Conservation (phyloP, 192 early-diverging fungal genomes). For the Phycomyces nitens region DNA sequence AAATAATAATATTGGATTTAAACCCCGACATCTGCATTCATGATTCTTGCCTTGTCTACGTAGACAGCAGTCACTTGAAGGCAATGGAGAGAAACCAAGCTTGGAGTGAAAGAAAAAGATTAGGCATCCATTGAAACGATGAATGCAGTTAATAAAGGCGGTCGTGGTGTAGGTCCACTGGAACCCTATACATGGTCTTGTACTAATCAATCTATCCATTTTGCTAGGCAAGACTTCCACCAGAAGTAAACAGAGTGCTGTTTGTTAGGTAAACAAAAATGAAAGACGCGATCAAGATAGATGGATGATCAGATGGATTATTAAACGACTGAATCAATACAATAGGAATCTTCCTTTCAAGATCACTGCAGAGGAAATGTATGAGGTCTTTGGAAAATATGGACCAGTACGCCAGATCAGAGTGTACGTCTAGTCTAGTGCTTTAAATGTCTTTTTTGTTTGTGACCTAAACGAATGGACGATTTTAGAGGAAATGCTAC, state of each 20-base stretch:
- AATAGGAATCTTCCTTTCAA: slow-evolving; percentile 92
- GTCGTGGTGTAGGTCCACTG: too few relatives aligned
- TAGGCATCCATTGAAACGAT: too few relatives aligned
- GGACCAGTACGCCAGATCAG: slow-evolving; percentile 93
- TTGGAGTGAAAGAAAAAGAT: too few relatives aligned
- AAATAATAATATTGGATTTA: too few relatives aligned
- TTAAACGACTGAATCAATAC: not conserved
- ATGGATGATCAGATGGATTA: not conserved
- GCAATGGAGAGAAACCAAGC: too few relatives aligned
- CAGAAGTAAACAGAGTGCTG: slow-evolving; percentile 92
- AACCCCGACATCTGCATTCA: too few relatives aligned
- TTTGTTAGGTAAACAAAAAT: slow-evolving; percentile 64
- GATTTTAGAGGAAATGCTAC: slow-evolving; percentile 60
- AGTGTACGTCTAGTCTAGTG: slow-evolving; percentile 35
- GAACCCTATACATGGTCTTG: too few relatives aligned
- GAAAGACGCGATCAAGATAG: not conserved
- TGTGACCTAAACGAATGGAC: too few relatives aligned
- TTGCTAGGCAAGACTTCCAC: slow-evolving; percentile 68
- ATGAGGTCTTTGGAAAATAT: slow-evolving; percentile 97
- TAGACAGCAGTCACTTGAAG: too few relatives aligned
- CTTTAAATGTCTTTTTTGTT: slow-evolving; percentile 2
- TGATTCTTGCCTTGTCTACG: too few relatives aligned
- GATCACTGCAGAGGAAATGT: slow-evolving; percentile 95
- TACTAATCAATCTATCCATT: not conserved
- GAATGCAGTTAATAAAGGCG: too few relatives aligned